Evolutionary conservation across 352 stramenopile species (phyloP), one percentile per base, ranked within the genome.

Genomic region (Lagenidium giganteum): DNA sequence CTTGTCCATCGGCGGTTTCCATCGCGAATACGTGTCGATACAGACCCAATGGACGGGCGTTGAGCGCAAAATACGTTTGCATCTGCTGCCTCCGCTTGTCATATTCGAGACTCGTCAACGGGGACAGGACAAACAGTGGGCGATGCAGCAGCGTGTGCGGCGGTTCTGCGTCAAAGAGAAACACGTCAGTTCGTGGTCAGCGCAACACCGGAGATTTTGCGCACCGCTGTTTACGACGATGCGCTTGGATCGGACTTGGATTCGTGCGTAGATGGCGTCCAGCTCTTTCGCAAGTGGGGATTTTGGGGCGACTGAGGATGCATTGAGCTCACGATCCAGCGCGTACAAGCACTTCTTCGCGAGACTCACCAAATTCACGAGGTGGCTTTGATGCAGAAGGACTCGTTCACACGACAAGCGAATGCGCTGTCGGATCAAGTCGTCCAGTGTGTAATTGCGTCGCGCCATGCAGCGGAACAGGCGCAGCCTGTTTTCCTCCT

Each of bases 21-120:
- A 31, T 16, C 3, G 32, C 62, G 35, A 85, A 85, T 8, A n/a
- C 34, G 23, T 85, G 72, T 2, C 54, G 64, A 30, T 85, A 85
- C 13, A 83, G 39, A 3, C 54, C 57, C 1, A 23, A 42, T n/a
- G 72, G 72, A 12, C 69, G 67, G 24, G 54, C 40, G 4, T 64
- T 47, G 1, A 41, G 31, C 13, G 37, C 36, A 37, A 77, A 81
- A 33, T 85, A 85, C 21, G 17, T 30, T 22, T 43, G 32, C 8
- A 67, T 42, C 16, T 62, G 61, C 2, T 18, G 7, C 4, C 27
- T 17, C 26, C 49, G 46, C 5, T 24, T 17, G 11, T 37, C 13
- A 14, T n/a, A 16, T 14, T 81, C 47, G 0, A 32, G 25, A 7
- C 25, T 9, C 18, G 53, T 46, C n/a, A 71, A 20, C 8, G 54